These are phyloP conservation scores for Roridomyces roridus DNA, from an alignment of 768 basidiomycete species.

Conservation along the genomic window DNA sequence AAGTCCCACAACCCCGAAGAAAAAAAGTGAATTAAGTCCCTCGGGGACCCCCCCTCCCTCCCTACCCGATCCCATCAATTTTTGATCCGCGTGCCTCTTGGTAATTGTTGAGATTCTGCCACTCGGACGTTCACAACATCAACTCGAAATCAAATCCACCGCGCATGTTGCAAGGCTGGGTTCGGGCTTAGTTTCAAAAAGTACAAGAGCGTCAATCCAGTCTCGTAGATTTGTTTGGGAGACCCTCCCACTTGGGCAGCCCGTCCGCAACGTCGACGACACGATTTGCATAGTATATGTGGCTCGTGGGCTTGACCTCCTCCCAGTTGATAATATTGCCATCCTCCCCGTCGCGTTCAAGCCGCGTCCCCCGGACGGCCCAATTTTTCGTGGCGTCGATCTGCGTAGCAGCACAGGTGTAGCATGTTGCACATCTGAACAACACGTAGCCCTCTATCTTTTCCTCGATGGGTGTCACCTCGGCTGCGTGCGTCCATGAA, in stretches of 20 bases:
- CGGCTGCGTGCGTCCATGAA: slow-evolving; percentile 14
- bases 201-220: no score
- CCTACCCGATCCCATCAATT: no score
- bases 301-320: slow-evolving; percentile 18
- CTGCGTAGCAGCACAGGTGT: slow-evolving; percentile 14
- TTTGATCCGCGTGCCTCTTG: no score
- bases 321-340: slow-evolving; percentile 26
- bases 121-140: no score
- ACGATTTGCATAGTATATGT: slow-evolving; percentile 23
- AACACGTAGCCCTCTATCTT: background rate
- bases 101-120: no score
- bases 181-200: no score
- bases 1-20: no score
- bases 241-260: slow-evolving; percentile 23
- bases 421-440: slow-evolving; percentile 23
- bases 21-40: no score
- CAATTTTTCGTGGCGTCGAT: slow-evolving; percentile 8
- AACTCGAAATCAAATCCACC: no score
- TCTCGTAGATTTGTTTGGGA: background rate
- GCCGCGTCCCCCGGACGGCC: slow-evolving; percentile 19
- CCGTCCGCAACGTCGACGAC: slow-evolving; percentile 19
- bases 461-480: slow-evolving; percentile 7
- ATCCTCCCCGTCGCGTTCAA: slow-evolving; percentile 22
- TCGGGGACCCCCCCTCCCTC: no score
- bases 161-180: no score